phyloP scores from a whole-genome alignment of 148 eudicot species.

The Rhododendron molle region DNA sequence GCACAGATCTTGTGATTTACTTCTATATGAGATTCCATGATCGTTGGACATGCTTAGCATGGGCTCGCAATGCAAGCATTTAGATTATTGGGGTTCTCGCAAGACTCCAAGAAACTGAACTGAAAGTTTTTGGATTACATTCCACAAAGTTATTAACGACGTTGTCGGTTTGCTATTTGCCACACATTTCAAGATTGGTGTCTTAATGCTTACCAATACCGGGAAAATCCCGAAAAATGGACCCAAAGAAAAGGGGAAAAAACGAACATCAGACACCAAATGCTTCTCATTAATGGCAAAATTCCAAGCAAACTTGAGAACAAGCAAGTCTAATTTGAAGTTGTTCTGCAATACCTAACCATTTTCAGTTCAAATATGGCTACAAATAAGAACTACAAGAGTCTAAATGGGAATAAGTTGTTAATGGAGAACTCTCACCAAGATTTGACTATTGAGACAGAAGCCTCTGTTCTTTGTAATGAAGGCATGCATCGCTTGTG shows the following conservation, averaged over 20 bases:
- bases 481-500: conserved; percentile 57
- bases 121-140: no score
- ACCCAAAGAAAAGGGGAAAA: neutral
- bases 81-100: conserved; percentile 32
- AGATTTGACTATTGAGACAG: conserved; percentile 45
- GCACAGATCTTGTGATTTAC: conserved; percentile 28
- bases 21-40: conserved; percentile 44
- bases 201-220: neutral
- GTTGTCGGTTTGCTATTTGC: neutral
- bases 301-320: neutral
- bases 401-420: neutral
- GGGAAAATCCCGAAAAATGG: neutral
- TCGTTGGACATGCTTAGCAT: conserved; percentile 36
- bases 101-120: neutral
- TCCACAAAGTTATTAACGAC: no score
- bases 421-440: conserved; percentile 61
- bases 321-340: neutral
- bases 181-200: neutral
- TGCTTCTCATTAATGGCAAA: neutral
- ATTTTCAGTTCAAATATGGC: neutral
- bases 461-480: conserved; percentile 55
- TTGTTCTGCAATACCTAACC: neutral
- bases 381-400: neutral
- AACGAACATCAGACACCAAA: neutral
- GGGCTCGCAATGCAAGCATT: conserved; percentile 38